A percentile compares a stretch with the other conserved stretches of the same genome.
phyloP scores from a whole-genome alignment of 305 asterid species.

The Fraxinus xanthoxyloides region DNA sequence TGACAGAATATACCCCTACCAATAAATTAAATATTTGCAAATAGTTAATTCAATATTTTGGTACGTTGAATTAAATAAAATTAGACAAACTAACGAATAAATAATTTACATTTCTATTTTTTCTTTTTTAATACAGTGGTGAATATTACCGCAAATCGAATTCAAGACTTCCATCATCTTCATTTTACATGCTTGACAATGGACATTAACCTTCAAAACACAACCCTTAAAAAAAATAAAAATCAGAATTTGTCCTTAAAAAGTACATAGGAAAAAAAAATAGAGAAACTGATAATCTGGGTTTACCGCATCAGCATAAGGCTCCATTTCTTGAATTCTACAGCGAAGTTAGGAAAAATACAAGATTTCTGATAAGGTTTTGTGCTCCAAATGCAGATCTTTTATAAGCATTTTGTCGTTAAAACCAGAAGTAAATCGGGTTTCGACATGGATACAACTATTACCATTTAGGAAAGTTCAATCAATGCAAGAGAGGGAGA shows the following conservation, averaged over 20 bases:
- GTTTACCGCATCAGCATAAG: not conserved
- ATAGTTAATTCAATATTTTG: too few species aligned
- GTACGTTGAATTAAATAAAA: not conserved
- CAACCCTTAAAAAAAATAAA: not conserved
- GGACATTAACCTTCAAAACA: not conserved
- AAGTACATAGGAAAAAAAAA: not conserved
- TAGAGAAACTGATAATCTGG: not conserved
- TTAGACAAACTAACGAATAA: not conserved
- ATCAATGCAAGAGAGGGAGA: not conserved
- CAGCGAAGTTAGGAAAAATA: not conserved
- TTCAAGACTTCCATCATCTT: not conserved
- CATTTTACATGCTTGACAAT: not conserved
- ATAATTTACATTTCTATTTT: not conserved
- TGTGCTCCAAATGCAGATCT: not conserved
- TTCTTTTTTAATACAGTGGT: not conserved
- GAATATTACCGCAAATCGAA: not conserved
- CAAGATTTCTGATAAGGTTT: not conserved
- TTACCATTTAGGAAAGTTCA: too few species aligned
- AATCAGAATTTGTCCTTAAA: not conserved
- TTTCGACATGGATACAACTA: not conserved
- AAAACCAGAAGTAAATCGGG: not conserved
- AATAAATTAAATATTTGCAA: too few species aligned
- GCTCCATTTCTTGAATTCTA: not conserved
- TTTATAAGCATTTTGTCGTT: not conserved
- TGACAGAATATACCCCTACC: constrained; percentile 44